These are phyloP conservation scores for Cokeromyces recurvatus DNA, from an alignment of 371 early-diverging fungal species.

Conservation along the genomic window DNA sequence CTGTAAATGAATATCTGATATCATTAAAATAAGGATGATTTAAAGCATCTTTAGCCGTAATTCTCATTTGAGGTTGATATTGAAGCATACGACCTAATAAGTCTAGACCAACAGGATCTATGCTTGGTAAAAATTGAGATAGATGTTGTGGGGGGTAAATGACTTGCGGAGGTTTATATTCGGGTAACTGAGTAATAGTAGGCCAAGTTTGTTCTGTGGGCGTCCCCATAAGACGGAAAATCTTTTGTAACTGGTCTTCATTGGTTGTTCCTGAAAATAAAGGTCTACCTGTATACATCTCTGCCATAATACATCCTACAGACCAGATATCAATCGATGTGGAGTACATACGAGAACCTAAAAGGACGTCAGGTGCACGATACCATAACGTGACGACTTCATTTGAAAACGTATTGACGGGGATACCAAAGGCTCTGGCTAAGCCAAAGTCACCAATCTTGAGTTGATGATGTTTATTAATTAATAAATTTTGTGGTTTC, in stretches of 20 bases:
- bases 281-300: slow-evolving; percentile 91
- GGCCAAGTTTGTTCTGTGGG: slow-evolving; percentile 88
- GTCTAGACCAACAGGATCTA: slow-evolving; percentile 74
- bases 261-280: slow-evolving; percentile 95
- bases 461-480: slow-evolving; percentile 81
- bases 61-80: slow-evolving; percentile 80
- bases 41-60: slow-evolving; percentile 84
- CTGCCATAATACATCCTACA: slow-evolving; percentile 97
- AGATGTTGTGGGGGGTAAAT: slow-evolving; percentile 67
- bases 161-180: slow-evolving; percentile 78
- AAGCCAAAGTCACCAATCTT: slow-evolving; percentile 96
- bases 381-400: slow-evolving; percentile 98
- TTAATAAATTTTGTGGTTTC: slow-evolving; percentile 95
- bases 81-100: slow-evolving; percentile 74
- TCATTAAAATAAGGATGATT: slow-evolving; percentile 82
- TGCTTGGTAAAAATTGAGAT: slow-evolving; percentile 67
- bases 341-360: slow-evolving; percentile 93
- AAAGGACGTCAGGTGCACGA: slow-evolving; percentile 95
- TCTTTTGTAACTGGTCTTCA: slow-evolving; percentile 85
- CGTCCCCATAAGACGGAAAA: slow-evolving; percentile 87
- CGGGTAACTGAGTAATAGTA: slow-evolving; percentile 80
- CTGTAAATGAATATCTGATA: slow-evolving; percentile 11
- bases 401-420: slow-evolving; percentile 94
- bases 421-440: slow-evolving; percentile 95
- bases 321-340: slow-evolving; percentile 99